Evolutionary conservation across 495 filamentous ascomycete genomes (phyloP), one percentile per base, ranked within the genome.

Genomic region (Hyaloscypha variabilis): DNA sequence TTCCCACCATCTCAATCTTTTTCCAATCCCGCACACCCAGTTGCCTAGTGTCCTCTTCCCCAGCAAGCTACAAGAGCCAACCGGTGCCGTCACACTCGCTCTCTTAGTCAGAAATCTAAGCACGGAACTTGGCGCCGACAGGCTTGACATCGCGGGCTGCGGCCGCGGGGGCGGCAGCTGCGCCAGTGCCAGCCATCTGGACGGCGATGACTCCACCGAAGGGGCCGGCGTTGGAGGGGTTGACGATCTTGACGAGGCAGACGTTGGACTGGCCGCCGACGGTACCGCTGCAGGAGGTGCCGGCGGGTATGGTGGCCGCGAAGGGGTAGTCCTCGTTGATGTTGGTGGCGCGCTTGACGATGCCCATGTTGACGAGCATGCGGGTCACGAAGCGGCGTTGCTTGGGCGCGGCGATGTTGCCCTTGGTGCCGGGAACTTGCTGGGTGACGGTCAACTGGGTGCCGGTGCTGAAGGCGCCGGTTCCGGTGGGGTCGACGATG

Each of bases 241-340:
- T 79, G 52, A 73, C 74, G 54, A 77, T 74, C 73, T 77, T 77
- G 65, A 77, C 74, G 46, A 77, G 65, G 70, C 77, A 79, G 59
- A 79, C 70, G 30, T 69, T 70, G 1, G 36, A 42, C 36, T 65
- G 59, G 19, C 75, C 73, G n/a, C 66, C 73, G 23, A 76, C 62
- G 36, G 68, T 71, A 25, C 77, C 77, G 17, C 61, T 73, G 68
- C 77, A 79, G 51, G 60, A 69, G 39, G 69, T 74, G 52, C 70
- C 70, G 24, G 71, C 74, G 4, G 77, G 77, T 21, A 79, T 67
- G 11, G 67, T 63, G 39, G 74, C 71, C 46, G 62, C 63, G 51
- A 79, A 70, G 21, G 69, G 70, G 62, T 72, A 64, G 65, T 77
- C 71, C 73, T 75, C 67, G 58, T 77, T 75, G 55, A 78, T 72